These are phyloP conservation scores for Monilinia fructicola DNA, from an alignment of 2,329 filamentous ascomycete species.

Conservation along the genomic window DNA sequence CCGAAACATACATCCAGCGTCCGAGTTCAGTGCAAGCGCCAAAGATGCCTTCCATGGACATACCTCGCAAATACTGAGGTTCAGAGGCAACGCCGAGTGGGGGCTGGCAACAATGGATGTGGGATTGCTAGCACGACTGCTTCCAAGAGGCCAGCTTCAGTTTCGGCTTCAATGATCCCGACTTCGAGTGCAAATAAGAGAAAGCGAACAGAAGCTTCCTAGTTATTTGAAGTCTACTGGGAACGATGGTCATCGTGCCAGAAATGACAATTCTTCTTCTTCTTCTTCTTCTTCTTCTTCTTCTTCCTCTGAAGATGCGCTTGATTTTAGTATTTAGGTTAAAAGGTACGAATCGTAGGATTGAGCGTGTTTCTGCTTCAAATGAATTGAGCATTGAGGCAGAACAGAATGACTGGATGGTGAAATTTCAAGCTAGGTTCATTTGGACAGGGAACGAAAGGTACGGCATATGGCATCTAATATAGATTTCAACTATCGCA, in stretches of 20 bases:
- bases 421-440: background rate
- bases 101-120: background rate
- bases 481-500: background rate
- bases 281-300: background rate
- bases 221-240: background rate
- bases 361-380: background rate
- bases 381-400: background rate
- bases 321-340: background rate
- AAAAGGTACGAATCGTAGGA: too few relatives aligned
- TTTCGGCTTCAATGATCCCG: background rate
- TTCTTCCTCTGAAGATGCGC: background rate
- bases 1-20: too few relatives aligned
- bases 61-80: background rate
- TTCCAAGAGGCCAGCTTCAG: too few relatives aligned
- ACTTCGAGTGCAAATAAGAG: background rate
- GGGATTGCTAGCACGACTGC: background rate
- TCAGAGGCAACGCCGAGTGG: background rate
- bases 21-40: too few relatives aligned
- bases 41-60: background rate
- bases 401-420: background rate
- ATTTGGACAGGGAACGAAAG: background rate
- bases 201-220: background rate
- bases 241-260: too few relatives aligned
- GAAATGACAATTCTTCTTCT: background rate
- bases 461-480: background rate